These are phyloP conservation scores for Neofusicoccum parvum DNA, from an alignment of 2,329 filamentous ascomycete species.

Conservation along the genomic window DNA sequence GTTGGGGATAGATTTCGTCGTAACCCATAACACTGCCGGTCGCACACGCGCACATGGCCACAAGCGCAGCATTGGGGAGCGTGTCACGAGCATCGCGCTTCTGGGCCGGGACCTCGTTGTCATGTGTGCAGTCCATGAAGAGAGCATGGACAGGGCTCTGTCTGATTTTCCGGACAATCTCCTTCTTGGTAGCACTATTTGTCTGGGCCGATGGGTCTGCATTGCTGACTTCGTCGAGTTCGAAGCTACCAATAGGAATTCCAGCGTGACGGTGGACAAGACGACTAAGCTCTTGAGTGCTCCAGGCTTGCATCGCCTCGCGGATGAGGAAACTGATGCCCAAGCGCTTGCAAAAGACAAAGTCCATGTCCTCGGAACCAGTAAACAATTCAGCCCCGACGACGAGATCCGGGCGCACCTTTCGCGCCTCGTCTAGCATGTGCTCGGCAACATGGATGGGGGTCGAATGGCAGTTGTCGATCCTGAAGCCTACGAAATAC, in stretches of 20 bases:
- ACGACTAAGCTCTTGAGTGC: constrained; percentile 86
- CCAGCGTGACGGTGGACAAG: constrained; percentile 93
- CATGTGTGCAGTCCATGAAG: constrained; percentile 99
- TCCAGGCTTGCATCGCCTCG: constrained; percentile 99
- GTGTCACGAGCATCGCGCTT: constrained; percentile 94
- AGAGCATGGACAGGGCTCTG: constrained; percentile 88
- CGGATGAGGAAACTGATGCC: constrained; percentile 90
- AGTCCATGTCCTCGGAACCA: constrained; percentile 93
- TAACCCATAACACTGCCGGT: constrained; percentile 97
- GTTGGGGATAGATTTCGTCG: constrained; percentile 90
- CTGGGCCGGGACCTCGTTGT: constrained; percentile 94
- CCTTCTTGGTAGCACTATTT: constrained; percentile 46
- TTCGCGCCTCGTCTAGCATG: constrained; percentile 89
- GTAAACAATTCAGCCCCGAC: constrained; percentile 95
- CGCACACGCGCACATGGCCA: constrained; percentile 93
- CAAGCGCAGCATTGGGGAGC: constrained; percentile 87
- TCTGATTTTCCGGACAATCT: constrained; percentile 78
- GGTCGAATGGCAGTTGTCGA: constrained; percentile 98
- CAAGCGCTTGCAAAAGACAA: constrained; percentile 89
- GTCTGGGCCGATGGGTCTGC: constrained; percentile 49
- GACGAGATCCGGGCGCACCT: constrained; percentile 82
- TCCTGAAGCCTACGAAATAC: constrained; percentile 92
- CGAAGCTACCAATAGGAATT: constrained; percentile 93
- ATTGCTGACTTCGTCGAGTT: constrained; percentile 81
- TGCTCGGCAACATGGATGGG: constrained; percentile 93